Evolutionary conservation across 1,284 basidiomycete genomes (phyloP).

Genomic region (Ceratorhiza oryzae-sativae): DNA sequence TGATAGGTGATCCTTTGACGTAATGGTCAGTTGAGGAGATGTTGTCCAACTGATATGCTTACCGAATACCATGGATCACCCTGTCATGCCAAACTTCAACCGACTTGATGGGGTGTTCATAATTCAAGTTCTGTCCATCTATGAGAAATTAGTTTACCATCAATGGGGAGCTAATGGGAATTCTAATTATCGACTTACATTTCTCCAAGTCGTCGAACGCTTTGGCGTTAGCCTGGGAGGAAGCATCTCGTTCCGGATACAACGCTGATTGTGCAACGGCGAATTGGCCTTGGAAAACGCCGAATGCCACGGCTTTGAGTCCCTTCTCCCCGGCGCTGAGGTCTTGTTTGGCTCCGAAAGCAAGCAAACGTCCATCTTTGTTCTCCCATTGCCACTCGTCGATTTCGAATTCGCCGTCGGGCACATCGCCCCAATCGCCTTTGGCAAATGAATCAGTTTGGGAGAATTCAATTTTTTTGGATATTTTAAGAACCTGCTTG

Average conservation of each 20-base stretch:
- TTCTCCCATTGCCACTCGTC: background rate
- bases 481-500: background rate
- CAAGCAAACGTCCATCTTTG: background rate
- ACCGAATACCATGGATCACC: background rate
- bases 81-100: background rate
- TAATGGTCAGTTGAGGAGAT: background rate
- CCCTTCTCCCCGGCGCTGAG: background rate
- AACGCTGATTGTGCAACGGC: background rate
- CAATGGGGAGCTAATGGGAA: too few relatives aligned
- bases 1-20: background rate
- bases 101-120: background rate
- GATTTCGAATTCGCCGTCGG: background rate
- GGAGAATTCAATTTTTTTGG: too few relatives aligned
- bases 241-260: background rate
- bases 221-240: background rate
- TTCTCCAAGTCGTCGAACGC: background rate
- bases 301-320: background rate
- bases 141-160: background rate
- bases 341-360: background rate
- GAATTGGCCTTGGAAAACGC: background rate
- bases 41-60: background rate
- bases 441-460: background rate
- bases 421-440: background rate
- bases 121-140: background rate
- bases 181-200: background rate